Evolutionary conservation across 2,329 filamentous ascomycete species (phyloP).

Genomic region (Ascochyta koolunga): DNA sequence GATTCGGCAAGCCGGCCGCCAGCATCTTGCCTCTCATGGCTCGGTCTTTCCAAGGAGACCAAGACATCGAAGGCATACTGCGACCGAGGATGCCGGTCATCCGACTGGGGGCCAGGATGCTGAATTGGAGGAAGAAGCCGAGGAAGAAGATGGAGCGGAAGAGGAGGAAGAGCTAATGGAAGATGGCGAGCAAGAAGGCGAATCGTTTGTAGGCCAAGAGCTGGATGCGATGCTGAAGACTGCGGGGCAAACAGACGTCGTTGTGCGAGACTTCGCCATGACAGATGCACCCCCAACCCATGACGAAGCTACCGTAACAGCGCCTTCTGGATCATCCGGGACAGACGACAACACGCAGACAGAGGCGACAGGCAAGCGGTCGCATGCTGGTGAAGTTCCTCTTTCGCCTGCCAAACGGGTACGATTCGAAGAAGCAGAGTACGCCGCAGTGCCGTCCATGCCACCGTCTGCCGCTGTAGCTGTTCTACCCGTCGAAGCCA

Average conservation of each 20-base stretch:
- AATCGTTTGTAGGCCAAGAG: slow-evolving; percentile 53
- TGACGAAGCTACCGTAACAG: neutral
- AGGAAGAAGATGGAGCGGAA: slow-evolving; percentile 32
- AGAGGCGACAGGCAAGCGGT: slow-evolving; percentile 28
- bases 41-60: slow-evolving; percentile 66
- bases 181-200: slow-evolving; percentile 56
- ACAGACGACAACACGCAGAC: slow-evolving; percentile 1
- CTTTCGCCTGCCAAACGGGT: slow-evolving; percentile 40
- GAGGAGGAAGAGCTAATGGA: slow-evolving; percentile 24
- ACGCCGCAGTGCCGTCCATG: slow-evolving; percentile 5
- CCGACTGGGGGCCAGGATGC: slow-evolving; percentile 29
- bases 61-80: slow-evolving; percentile 74
- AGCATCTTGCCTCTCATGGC: slow-evolving; percentile 83
- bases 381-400: slow-evolving; percentile 26
- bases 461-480: slow-evolving; percentile 2
- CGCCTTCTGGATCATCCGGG: neutral
- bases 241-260: slow-evolving; percentile 17
- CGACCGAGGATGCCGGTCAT: slow-evolving; percentile 56
- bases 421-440: slow-evolving; percentile 23
- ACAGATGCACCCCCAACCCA: slow-evolving; percentile 12
- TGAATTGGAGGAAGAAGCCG: slow-evolving; percentile 30
- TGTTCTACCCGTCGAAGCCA: neutral
- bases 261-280: slow-evolving; percentile 23
- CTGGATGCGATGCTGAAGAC: slow-evolving; percentile 32
- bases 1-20: slow-evolving; percentile 64